Conservation (phyloP, 306 rosid genomes). For the Cicer arietinum region DNA sequence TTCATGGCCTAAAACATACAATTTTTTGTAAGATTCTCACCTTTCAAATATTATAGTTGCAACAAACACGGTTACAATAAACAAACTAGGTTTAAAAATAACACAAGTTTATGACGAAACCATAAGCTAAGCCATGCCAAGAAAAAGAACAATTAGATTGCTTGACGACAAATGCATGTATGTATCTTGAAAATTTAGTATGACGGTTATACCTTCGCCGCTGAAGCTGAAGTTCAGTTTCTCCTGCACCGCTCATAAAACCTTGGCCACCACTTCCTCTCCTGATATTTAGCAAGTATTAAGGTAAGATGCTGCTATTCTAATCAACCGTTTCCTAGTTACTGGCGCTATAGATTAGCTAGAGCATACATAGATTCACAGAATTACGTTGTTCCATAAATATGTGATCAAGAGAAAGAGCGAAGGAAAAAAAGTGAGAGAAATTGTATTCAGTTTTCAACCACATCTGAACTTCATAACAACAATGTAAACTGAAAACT, state of each 20-base stretch:
- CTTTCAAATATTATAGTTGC: constrained; percentile 27
- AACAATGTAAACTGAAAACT: constrained; percentile 27
- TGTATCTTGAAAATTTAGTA: constrained; percentile 40
- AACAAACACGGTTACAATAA: constrained; percentile 2
- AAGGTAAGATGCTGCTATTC: constrained; percentile 28
- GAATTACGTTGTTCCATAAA: not conserved
- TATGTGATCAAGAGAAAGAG: not conserved
- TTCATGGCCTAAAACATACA: not conserved
- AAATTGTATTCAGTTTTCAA: constrained; percentile 21
- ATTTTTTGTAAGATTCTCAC: not conserved
- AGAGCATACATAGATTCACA: not conserved
- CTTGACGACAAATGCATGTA: constrained; percentile 28
- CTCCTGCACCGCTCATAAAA: constrained; percentile 97
- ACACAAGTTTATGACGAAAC: constrained; percentile 21
- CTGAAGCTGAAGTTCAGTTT: constrained; percentile 97
- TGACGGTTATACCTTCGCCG: constrained; percentile 69
- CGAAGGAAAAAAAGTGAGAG: not conserved
- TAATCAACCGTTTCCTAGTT: constrained; percentile 21
- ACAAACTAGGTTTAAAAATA: constrained; percentile 27
- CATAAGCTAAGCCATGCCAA: constrained; percentile 17
- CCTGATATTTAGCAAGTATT: constrained; percentile 56
- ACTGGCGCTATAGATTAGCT: constrained; percentile 32
- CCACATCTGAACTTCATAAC: not conserved
- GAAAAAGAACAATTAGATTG: constrained; percentile 33
- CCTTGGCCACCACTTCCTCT: constrained; percentile 97